Conservation (phyloP, 2,329 filamentous ascomycete genomes). For the Paraphaeosphaeria sporulosa region DNA sequence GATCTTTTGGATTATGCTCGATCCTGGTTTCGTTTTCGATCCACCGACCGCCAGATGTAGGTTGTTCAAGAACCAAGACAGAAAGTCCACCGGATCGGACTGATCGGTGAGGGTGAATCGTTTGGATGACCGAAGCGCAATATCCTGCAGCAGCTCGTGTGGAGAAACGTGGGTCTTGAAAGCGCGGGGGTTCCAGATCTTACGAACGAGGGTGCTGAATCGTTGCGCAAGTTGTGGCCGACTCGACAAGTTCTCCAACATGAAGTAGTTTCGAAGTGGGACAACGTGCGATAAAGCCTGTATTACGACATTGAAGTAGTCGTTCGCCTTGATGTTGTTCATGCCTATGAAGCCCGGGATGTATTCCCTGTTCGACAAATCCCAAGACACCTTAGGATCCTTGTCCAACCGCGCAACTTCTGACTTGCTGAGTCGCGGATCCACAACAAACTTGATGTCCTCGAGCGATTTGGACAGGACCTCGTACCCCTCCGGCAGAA, state of each 20-base stretch:
- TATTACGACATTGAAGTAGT: conserved; percentile 95
- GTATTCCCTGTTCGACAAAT: conserved; percentile 84
- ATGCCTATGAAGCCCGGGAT: conserved; percentile 95
- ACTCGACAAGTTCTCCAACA: conserved; percentile 80
- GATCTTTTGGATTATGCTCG: conserved; percentile 86
- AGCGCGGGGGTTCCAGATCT: conserved; percentile 96
- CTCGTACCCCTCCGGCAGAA: conserved; percentile 95
- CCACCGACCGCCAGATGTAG: conserved; percentile 91
- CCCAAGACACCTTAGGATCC: conserved; percentile 70
- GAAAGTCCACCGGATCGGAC: conserved; percentile 94
- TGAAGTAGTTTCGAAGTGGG: conserved; percentile 88
- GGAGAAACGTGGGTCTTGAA: conserved; percentile 98
- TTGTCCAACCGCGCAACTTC: conserved; percentile 84
- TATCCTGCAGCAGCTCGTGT: conserved; percentile 94
- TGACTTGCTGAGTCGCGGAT: conserved; percentile 81
- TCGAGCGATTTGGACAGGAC: conserved; percentile 93
- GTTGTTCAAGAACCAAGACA: conserved; percentile 97
- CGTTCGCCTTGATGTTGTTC: conserved; percentile 99
- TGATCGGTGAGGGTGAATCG: conserved; percentile 90
- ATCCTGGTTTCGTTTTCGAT: conserved; percentile 82
- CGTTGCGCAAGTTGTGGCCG: conserved; percentile 85
- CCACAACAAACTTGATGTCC: conserved; percentile 97
- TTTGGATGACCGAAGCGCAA: conserved; percentile 88
- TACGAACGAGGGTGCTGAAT: conserved; percentile 88
- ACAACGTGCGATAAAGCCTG: conserved; percentile 90